phyloP scores from a whole-genome alignment of 345 rosid species.

The Hypericum perforatum region DNA sequence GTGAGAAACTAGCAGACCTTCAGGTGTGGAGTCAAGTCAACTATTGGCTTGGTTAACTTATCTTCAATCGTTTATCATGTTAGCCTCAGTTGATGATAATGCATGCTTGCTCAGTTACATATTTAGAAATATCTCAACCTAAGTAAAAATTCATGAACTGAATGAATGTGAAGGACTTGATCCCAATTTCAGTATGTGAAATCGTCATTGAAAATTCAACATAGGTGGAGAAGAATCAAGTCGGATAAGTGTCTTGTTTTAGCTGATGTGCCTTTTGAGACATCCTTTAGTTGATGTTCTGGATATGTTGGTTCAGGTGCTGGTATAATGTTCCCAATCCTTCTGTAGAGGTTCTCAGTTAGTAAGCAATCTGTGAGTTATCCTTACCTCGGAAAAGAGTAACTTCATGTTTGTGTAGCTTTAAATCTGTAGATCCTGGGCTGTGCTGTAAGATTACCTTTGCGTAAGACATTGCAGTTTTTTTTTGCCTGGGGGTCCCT shows the following conservation, averaged over 20 bases:
- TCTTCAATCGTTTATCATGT: neutral
- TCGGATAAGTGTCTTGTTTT: slow-evolving; percentile 13
- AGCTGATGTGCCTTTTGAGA: slow-evolving; percentile 8
- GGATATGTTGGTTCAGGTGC: slow-evolving; percentile 60
- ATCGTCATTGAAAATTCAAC: too few relatives aligned
- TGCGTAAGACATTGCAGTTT: neutral
- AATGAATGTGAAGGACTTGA: too few relatives aligned
- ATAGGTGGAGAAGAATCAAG: too few relatives aligned
- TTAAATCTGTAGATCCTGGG: slow-evolving; percentile 9
- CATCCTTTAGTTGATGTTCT: slow-evolving; percentile 33
- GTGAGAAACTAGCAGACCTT: slow-evolving; percentile 82
- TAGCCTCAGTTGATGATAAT: neutral
- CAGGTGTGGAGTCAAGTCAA: slow-evolving; percentile 45
- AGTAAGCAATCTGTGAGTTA: slow-evolving; percentile 45
- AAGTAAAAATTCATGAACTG: too few relatives aligned
- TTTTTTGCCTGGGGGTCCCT: too few relatives aligned
- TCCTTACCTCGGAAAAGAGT: slow-evolving; percentile 33
- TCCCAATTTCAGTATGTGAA: too few relatives aligned
- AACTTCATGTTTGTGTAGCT: slow-evolving; percentile 7
- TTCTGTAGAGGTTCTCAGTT: slow-evolving; percentile 41
- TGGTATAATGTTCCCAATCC: slow-evolving; percentile 48
- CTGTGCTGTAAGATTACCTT: slow-evolving; percentile 3
- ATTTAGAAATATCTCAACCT: too few relatives aligned
- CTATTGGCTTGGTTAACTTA: neutral
- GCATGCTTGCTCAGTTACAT: too few relatives aligned